These are phyloP conservation scores for Saccharomyces hybrid DNA, from an alignment of 1,139 yeast species.

Conservation along the genomic window DNA sequence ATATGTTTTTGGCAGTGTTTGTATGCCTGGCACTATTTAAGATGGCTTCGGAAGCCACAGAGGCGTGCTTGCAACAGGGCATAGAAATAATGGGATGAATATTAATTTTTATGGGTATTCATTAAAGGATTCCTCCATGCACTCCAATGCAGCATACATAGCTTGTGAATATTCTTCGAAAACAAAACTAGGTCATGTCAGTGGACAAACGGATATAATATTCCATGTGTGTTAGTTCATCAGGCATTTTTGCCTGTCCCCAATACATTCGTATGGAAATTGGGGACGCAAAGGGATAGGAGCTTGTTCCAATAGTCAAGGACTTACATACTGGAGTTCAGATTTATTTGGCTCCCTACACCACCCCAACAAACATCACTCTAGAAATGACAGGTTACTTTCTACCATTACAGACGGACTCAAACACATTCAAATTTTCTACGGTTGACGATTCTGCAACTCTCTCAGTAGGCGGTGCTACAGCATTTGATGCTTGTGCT, in stretches of 20 bases:
- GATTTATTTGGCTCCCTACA: not conserved
- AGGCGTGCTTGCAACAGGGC: not conserved
- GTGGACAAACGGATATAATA: no score
- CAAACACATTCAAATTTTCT: conserved; percentile 19
- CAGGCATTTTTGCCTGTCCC: not conserved
- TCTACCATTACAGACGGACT: conserved; percentile 22
- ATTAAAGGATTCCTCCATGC: no score
- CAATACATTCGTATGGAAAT: not conserved
- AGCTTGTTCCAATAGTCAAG: not conserved
- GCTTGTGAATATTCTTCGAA: no score
- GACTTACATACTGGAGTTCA: not conserved
- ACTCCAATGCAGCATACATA: no score
- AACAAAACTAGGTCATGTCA: no score
- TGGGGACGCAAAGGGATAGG: not conserved
- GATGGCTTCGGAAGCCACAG: not conserved
- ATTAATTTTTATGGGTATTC: no score
- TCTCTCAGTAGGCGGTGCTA: conserved; percentile 24
- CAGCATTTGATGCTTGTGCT: conserved; percentile 30
- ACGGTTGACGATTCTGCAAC: conserved; percentile 27
- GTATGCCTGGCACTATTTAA: not conserved
- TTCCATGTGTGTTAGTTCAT: not conserved
- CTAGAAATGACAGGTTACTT: conserved; percentile 29
- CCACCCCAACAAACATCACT: conserved; percentile 12
- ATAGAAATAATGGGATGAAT: not conserved
- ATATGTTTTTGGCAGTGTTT: not conserved